phyloP scores from a whole-genome alignment of 495 filamentous ascomycete species.

The Elasticomyces elasticus region DNA sequence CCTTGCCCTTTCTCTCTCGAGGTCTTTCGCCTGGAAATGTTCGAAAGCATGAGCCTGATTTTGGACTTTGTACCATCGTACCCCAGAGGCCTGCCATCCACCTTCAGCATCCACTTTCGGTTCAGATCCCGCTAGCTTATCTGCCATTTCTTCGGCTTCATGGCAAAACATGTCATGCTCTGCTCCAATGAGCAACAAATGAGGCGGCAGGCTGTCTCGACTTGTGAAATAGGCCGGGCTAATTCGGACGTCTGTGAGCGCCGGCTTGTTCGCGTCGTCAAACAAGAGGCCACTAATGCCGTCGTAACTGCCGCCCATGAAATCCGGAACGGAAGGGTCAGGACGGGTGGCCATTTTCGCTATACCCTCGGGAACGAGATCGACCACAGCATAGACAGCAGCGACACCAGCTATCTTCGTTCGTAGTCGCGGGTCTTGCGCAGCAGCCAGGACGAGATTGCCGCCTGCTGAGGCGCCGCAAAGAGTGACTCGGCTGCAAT shows the following conservation, averaged over 20 bases:
- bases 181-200: background rate
- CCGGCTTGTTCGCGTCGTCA: background rate
- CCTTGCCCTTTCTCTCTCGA: too few species aligned
- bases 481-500: background rate
- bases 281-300: background rate
- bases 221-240: background rate
- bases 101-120: background rate
- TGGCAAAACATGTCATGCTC: background rate
- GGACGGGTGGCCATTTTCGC: background rate
- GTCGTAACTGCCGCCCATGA: background rate
- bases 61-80: background rate
- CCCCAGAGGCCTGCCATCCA: background rate
- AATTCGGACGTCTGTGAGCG: background rate
- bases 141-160: background rate
- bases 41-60: slow-evolving; percentile 2
- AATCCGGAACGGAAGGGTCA: background rate
- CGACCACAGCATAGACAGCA: background rate
- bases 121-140: too few species aligned
- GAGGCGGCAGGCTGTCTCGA: background rate
- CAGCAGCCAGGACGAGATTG: slow-evolving; percentile 3
- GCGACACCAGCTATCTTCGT: background rate
- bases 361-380: background rate
- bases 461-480: slow-evolving; percentile 1
- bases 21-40: background rate
- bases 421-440: background rate